Conservation (phyloP, 768 basidiomycete genomes). For the Boletus sensibilis region DNA sequence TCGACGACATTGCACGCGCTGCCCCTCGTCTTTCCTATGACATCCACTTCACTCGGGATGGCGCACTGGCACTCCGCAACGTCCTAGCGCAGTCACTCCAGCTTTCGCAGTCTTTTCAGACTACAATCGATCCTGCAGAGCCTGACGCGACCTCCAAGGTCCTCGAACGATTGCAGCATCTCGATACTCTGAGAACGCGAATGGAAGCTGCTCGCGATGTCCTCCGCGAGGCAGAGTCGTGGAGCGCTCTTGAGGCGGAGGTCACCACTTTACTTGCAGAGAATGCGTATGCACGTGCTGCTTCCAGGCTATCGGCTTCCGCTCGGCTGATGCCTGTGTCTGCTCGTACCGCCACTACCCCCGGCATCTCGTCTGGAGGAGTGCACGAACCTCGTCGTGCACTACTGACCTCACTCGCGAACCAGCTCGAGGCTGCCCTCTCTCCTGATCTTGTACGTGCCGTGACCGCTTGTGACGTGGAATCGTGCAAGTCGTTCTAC, state of each 20-base stretch:
- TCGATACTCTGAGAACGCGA: slow-evolving; percentile 79
- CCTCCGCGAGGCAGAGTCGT: slow-evolving; percentile 91
- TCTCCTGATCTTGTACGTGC: slow-evolving; percentile 89
- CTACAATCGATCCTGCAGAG: not conserved
- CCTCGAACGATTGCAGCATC: slow-evolving; percentile 71
- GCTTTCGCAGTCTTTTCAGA: slow-evolving; percentile 7
- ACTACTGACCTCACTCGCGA: slow-evolving; percentile 89
- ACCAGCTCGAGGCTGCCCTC: slow-evolving; percentile 90
- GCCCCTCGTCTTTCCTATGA: slow-evolving; percentile 93
- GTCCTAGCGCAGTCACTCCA: slow-evolving; percentile 58
- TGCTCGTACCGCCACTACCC: slow-evolving; percentile 76
- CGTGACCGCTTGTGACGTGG: slow-evolving; percentile 74
- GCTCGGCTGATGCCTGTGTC: slow-evolving; percentile 88
- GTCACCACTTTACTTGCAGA: slow-evolving; percentile 82
- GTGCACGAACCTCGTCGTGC: slow-evolving; percentile 77
- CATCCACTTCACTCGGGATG: slow-evolving; percentile 95
- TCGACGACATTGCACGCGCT: slow-evolving; percentile 89
- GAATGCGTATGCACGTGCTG: slow-evolving; percentile 81
- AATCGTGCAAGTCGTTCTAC: slow-evolving; percentile 75
- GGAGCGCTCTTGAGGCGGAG: slow-evolving; percentile 93
- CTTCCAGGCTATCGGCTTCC: slow-evolving; percentile 89
- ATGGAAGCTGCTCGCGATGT: slow-evolving; percentile 93
- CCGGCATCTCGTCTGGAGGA: slow-evolving; percentile 13
- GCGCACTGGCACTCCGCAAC: slow-evolving; percentile 72
- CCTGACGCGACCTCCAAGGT: slow-evolving; percentile 56